Evolutionary conservation across 257 asterid genomes (phyloP).

Genomic region (Solanum ossicruentum): DNA sequence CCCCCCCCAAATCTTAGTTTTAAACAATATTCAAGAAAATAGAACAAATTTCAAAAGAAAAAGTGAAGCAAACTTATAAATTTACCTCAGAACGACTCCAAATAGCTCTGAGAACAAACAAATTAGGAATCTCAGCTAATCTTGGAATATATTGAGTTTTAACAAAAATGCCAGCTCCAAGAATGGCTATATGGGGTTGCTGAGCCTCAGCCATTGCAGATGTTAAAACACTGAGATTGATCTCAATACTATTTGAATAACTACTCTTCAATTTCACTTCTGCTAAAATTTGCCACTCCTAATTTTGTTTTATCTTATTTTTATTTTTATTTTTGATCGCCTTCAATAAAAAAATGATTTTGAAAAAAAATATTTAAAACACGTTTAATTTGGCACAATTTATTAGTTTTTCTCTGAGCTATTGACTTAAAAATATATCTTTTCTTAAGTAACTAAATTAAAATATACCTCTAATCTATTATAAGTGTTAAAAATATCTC

Average conservation of each 20-base stretch:
- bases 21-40: neutral
- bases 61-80: neutral
- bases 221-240: neutral
- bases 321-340: too few species aligned
- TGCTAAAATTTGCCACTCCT: neutral
- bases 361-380: too few species aligned
- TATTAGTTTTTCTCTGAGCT: too few species aligned
- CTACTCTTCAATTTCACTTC: neutral
- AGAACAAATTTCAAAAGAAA: neutral
- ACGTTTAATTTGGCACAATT: rapidly evolving
- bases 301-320: too few species aligned
- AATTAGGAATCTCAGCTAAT: conserved; percentile 71
- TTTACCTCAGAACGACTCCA: conserved; percentile 89
- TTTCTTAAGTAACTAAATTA: too few species aligned
- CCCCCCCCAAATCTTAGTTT: neutral
- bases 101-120: conserved; percentile 47
- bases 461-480: too few species aligned
- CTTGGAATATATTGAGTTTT: conserved; percentile 70
- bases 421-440: too few species aligned
- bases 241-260: neutral
- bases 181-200: conserved; percentile 57
- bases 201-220: conserved; percentile 27
- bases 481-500: too few species aligned
- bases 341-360: too few species aligned
- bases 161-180: conserved; percentile 89